Base-by-base conservation (phyloP, 2,329 filamentous ascomycete genomes). In the Paramyrothecium roridum region DNA sequence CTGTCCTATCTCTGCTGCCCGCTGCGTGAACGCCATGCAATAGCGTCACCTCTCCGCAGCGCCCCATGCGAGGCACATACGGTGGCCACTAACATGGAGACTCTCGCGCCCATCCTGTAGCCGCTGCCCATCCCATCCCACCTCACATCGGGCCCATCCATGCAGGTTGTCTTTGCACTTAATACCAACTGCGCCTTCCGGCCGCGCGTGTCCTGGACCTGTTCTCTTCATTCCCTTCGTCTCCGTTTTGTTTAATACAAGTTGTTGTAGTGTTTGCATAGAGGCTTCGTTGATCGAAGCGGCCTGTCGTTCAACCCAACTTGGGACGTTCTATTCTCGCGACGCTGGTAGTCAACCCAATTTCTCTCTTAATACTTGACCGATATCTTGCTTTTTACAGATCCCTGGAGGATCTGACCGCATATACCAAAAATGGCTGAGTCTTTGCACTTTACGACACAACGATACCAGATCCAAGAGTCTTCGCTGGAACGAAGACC, bases 401-500 rank as follows among this genome's bases (percentile, higher is more conserved):
- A 37, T 30, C 49, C 49, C 49, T 51, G 19, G 49, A 20, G 49
- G 30, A 71, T 57, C 66, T 67, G 61, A 63, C 61, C 58, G 51
- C 57, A 58, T 56, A 63, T 71, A 69, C 65, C 46, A 51, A 77
- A 66, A 58, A 84, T 84, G 81, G 69, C 81, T 53, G 78, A 79
- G 53, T 61, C 65, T 52, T 54, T 67, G 52, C 59, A 54, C 19
- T 45, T 56, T 55, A 55, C 55, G 33, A 54, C 57, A 59, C 62
- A 61, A 55, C 62, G 62, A 60, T 80, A 78, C 64, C 73, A 71
- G 65, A 71, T 78, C 66, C 73, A 72, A 60, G 78, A 79, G 59
- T 74, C 79, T 73, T 77, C 78, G 82, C 82, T 75, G 79, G 82
- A 69, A 70, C 81, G 81, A 76, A 79, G 79, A 72, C 73, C 71